Base-by-base conservation (phyloP, 441 rosid genomes). In the Pelargonium fulgidum region DNA sequence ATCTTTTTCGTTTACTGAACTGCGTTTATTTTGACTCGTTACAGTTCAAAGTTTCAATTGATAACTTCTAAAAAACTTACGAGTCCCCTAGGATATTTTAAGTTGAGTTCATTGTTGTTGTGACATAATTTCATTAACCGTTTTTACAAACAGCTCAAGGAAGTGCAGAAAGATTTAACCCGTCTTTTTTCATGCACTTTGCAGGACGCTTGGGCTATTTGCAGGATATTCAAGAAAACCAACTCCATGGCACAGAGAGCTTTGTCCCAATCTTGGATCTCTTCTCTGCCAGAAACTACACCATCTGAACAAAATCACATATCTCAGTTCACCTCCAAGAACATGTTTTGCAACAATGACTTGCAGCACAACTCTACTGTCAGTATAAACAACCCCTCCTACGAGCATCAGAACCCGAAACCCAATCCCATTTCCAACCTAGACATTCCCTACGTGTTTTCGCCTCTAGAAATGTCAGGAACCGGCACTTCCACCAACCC, bases 131-230 rank as follows among this genome's bases (percentile, higher is more conserved):
- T 26, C 33, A 3, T 1, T 26, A 26, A 26, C 33, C 33, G 33
- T 26, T 1, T 26, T 1, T 1, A 1, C 3, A 0, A 26, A 26
- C 33, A 26, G 3, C 2, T 26, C 33, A 26, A 26, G 33, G 3
- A 26, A 1, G 33, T 26, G 33, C 3, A 26, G 33, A 3, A 26
- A 26, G 33, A 26, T 26, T 26, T 26, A 26, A 26, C 33, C 33
- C 33, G 33, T 3, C 33, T 26, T 26, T 26, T 26, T 26, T 26
- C 33, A 26, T 26, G 33, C 33, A 26, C 33, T 26, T 1, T 26
- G 33, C 85, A 93, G 97, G 99, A 91, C 65, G 87, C 95, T 1
- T 91, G 99, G 99, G 99, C 99, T 63, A 91, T 93, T 48, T 91
- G 99, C 22, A 87, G 94, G 86, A 93, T 93, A 81, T 91, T 93